Base-by-base conservation (phyloP, 2,329 filamentous ascomycete species). In the Fonsecaea multimorphosa region DNA sequence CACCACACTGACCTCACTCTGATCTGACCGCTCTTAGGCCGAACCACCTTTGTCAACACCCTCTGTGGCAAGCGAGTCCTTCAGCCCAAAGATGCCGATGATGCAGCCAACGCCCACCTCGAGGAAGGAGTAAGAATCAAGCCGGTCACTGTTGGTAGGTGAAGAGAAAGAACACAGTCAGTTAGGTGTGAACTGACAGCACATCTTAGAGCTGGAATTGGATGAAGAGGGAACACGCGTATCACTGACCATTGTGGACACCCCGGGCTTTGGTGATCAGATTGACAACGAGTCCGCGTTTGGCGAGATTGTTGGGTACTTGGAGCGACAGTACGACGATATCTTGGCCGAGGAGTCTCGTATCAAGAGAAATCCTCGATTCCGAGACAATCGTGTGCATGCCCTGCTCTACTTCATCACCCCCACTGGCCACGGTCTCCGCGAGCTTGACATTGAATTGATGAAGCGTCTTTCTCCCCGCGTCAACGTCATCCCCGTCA, bases 281-380 rank as follows among this genome's bases (percentile, higher is more conserved):
- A 96, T 99, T 78, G 95, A 99, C 84, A 99, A 99, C 79, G 95
- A 99, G 85, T 92, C 93, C 77, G 96, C 93, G 91, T 99, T 99
- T 80, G 90, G 91, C 74, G 95, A 98, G 82, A 99, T 99, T 76
- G 93, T 97, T 73, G 94, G 93, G 73, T 97, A 96, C 83, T 91
- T 99, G 76, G 95, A 99, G 86, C 89, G 94, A 83, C 94, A 99
- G 88, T 98, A 98, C 82, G 95, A 99, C 82, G 93, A 98, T 79
- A 98, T 99, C 85, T 87, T 99, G 74, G 94, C 95, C 69, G 94
- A 98, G 84, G 95, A 99, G 85, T 98, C 95, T 76, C 92, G 95
- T 85, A 99, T 99, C 86, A 99, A 99, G 91, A 95, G 95, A 93
- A 99, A 99, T 85, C 95, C 95, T 74, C 90, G 95, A 77, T 99